phyloP scores from a whole-genome alignment of 495 filamentous ascomycete genomes.

The Tuber umbilicatum region DNA sequence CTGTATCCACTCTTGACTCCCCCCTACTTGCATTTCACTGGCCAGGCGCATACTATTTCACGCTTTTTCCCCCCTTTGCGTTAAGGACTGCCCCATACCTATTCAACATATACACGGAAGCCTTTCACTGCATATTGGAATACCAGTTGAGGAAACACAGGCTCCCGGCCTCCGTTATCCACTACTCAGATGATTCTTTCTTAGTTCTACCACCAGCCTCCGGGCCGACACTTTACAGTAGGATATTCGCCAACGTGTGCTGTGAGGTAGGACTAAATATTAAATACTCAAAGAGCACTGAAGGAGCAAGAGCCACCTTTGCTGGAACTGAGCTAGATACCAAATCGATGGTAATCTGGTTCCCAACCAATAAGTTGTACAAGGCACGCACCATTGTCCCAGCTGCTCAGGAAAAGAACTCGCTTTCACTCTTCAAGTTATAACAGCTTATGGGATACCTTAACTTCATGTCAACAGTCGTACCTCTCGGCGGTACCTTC shows the following conservation, averaged over 20 bases:
- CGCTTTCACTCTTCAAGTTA: no score
- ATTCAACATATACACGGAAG: slow-evolving; percentile 16
- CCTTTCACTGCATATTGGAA: neutral
- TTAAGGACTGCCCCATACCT: slow-evolving; percentile 6
- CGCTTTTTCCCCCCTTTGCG: slow-evolving; percentile 18
- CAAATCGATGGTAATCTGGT: no score
- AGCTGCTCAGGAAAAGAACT: no score
- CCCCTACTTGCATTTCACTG: slow-evolving; percentile 13
- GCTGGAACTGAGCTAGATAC: no score
- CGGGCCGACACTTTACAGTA: neutral
- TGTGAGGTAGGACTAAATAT: no score
- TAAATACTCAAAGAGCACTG: neutral
- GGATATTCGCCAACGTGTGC: no score
- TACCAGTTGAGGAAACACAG: no score
- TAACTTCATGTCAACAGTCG: no score
- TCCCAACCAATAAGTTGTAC: no score
- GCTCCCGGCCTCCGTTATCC: neutral
- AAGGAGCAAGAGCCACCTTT: no score
- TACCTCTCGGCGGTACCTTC: no score
- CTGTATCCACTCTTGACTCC: slow-evolving; percentile 2
- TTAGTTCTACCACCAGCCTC: slow-evolving; percentile 5
- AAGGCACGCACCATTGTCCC: neutral
- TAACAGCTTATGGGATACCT: no score
- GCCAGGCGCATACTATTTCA: neutral
- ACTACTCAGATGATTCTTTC: slow-evolving; percentile 22